Conservation (phyloP, 495 filamentous ascomycete species). For the Neurospora sublineolata region DNA sequence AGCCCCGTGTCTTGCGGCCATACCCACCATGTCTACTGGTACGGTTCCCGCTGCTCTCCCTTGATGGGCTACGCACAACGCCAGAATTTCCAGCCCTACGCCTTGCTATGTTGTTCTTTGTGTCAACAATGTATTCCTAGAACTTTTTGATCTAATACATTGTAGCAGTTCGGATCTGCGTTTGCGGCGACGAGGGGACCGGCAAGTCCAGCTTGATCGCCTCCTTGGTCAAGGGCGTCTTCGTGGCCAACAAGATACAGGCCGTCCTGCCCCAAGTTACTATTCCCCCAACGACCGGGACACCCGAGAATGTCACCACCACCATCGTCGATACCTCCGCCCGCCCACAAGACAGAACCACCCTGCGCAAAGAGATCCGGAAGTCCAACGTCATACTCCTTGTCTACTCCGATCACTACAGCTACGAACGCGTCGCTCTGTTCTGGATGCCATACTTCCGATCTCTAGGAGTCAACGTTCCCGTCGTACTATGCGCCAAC, state of each 20-base stretch:
- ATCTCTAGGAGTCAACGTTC: conserved; percentile 94
- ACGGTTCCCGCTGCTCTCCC: not conserved
- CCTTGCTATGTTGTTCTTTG: not conserved
- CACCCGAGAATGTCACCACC: conserved; percentile 88
- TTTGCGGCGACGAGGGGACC: conserved; percentile 85
- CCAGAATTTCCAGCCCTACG: fast-evolving
- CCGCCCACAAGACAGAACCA: conserved; percentile 80
- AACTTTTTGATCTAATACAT: conserved; percentile 1
- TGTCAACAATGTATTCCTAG: not conserved
- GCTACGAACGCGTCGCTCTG: conserved; percentile 91
- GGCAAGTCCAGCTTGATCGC: conserved; percentile 65
- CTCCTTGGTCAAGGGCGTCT: conserved; percentile 83
- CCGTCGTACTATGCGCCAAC: conserved; percentile 92
- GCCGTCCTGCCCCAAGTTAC: conserved; percentile 88
- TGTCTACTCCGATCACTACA: conserved; percentile 96
- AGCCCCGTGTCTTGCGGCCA: not conserved
- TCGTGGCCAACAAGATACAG: conserved; percentile 88
- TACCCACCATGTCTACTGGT: not conserved
- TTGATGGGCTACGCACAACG: not conserved
- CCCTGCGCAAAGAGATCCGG: conserved; percentile 82
- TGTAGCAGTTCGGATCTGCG: conserved; percentile 71
- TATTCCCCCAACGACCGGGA: conserved; percentile 76
- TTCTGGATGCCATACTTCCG: conserved; percentile 98
- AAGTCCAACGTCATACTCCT: conserved; percentile 96
- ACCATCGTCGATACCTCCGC: conserved; percentile 96